Percentiles rank a stretch among this genome's conserved stretches.
Conservation (phyloP, 2,329 filamentous ascomycete genomes). For the Nemania sp. region DNA sequence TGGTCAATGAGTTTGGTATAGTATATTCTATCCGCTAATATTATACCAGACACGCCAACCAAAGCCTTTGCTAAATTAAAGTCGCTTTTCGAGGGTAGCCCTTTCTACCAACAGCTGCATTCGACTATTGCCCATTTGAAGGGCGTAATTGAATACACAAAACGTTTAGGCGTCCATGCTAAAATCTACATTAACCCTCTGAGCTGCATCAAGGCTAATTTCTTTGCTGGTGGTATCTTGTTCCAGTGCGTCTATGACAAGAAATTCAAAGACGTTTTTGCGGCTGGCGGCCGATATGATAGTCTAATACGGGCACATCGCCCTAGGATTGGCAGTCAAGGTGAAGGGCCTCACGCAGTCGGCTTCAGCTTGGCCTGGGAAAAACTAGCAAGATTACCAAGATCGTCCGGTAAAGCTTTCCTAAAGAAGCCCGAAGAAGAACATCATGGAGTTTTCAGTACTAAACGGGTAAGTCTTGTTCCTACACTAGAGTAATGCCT, state of each 20-base stretch:
- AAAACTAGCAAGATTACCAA: conserved; percentile 75
- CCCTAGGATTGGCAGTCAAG: conserved; percentile 72
- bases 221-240: conserved; percentile 85
- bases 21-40: conserved; percentile 32
- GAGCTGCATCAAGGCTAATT: conserved; percentile 89
- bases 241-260: conserved; percentile 93
- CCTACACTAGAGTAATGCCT: not conserved
- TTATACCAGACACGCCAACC: conserved; percentile 61
- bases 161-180: conserved; percentile 77
- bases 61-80: conserved; percentile 71
- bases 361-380: conserved; percentile 95
- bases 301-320: conserved; percentile 86
- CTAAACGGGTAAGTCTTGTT: conserved; percentile 67
- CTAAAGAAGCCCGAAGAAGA: conserved; percentile 79
- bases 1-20: not conserved
- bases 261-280: conserved; percentile 86
- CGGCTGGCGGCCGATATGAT: conserved; percentile 94
- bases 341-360: conserved; percentile 81
- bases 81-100: conserved; percentile 70
- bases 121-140: conserved; percentile 83
- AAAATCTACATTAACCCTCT: conserved; percentile 89
- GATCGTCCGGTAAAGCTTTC: conserved; percentile 66
- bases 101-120: conserved; percentile 79
- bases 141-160: conserved; percentile 80
- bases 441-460: conserved; percentile 67